Percentiles rank a stretch among this genome's conserved stretches.
These are phyloP conservation scores for Melampsora occidentalis DNA, from an alignment of 1,284 basidiomycete species.

Conservation along the genomic window DNA sequence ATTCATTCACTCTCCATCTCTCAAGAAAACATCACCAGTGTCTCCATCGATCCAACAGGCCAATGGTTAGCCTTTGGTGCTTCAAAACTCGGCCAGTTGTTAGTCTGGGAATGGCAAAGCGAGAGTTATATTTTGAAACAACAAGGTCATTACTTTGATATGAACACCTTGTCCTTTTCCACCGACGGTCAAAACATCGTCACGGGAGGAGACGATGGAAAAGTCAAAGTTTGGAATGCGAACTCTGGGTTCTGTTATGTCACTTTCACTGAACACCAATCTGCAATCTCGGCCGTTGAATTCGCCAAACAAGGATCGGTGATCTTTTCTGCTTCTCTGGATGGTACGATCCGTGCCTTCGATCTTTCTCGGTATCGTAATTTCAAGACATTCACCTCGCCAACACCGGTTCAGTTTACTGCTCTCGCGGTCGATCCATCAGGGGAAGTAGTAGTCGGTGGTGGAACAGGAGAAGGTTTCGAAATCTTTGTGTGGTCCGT, in stretches of 20 bases:
- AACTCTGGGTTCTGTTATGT: slow-evolving; percentile 94
- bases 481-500: slow-evolving; percentile 98
- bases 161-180: slow-evolving; percentile 90
- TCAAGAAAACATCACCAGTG: slow-evolving; percentile 92
- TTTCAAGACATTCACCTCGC: slow-evolving; percentile 96
- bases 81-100: slow-evolving; percentile 85
- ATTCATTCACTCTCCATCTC: slow-evolving; percentile 96
- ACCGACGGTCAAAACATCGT: slow-evolving; percentile 91
- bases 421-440: slow-evolving; percentile 91
- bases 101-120: slow-evolving; percentile 99
- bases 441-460: slow-evolving; percentile 93
- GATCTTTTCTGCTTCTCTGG: slow-evolving; percentile 90
- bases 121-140: slow-evolving; percentile 97
- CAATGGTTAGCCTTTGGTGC: slow-evolving; percentile 99
- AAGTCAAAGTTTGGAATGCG: slow-evolving; percentile 97
- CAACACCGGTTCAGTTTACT: slow-evolving; percentile 92
- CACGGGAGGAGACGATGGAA: slow-evolving; percentile 96
- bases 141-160: slow-evolving; percentile 97
- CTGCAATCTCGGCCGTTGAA: slow-evolving; percentile 78
- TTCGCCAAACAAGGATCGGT: slow-evolving; percentile 94
- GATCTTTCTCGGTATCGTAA: slow-evolving; percentile 96
- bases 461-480: slow-evolving; percentile 70
- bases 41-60: slow-evolving; percentile 84
- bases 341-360: slow-evolving; percentile 94
- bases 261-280: slow-evolving; percentile 90